Percentiles rank a stretch among this genome's conserved stretches.
phyloP scores from a whole-genome alignment of 768 basidiomycete species.

The Myochromella boudieri region DNA sequence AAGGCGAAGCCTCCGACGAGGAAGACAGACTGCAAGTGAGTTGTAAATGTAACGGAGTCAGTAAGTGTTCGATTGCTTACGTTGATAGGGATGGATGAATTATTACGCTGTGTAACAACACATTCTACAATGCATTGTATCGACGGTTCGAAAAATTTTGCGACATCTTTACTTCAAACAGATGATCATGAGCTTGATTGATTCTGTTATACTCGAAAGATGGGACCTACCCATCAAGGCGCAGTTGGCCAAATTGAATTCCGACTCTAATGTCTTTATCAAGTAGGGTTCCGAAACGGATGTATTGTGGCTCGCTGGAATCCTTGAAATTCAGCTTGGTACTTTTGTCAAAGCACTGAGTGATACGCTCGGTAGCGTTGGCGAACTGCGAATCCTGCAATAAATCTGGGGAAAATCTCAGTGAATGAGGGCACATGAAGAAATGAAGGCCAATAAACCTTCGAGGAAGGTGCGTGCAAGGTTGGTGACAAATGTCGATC shows the following conservation, averaged over 20 bases:
- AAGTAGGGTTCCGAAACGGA: slow-evolving; percentile 42
- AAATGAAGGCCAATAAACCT: slow-evolving; percentile 28
- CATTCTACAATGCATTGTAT: slow-evolving; percentile 21
- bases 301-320: slow-evolving; percentile 35
- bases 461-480: slow-evolving; percentile 36
- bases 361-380: slow-evolving; percentile 41
- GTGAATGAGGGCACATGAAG: too few relatives aligned
- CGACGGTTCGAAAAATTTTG: slow-evolving; percentile 26
- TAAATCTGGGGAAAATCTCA: too few relatives aligned
- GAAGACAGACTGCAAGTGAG: slow-evolving; percentile 39
- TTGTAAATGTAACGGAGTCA: not conserved
- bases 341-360: slow-evolving; percentile 41
- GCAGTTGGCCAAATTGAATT: slow-evolving; percentile 49
- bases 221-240: slow-evolving; percentile 31
- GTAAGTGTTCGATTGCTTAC: slow-evolving; percentile 10
- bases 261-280: slow-evolving; percentile 35
- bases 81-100: slow-evolving; percentile 12
- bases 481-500: slow-evolving; percentile 46
- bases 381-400: slow-evolving; percentile 36
- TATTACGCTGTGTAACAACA: slow-evolving; percentile 14
- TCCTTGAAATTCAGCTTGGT: slow-evolving; percentile 42
- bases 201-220: not conserved
- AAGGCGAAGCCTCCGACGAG: slow-evolving; percentile 56
- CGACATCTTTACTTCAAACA: slow-evolving; percentile 19
- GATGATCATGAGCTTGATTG: not conserved